Percentiles rank a stretch among this genome's conserved stretches.
These are phyloP conservation scores for Paecilomyces sp. DNA, from an alignment of 2,329 filamentous ascomycete genomes.

Conservation along the genomic window DNA sequence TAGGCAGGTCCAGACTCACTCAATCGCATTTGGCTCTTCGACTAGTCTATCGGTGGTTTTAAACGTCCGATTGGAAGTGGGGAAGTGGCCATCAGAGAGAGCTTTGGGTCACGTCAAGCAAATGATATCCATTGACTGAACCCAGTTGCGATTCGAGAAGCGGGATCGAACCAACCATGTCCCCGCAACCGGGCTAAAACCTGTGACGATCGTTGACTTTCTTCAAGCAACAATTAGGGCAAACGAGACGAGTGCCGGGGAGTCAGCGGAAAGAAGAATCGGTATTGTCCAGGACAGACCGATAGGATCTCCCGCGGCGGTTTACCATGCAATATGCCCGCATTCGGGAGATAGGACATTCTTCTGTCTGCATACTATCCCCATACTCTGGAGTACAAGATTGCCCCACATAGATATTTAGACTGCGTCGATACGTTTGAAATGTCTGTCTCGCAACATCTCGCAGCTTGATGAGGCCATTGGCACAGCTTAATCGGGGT, in stretches of 20 bases:
- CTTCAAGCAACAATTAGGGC: background rate
- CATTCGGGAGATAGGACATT: background rate
- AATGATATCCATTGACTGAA: background rate
- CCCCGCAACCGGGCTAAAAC: background rate
- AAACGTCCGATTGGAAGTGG: background rate
- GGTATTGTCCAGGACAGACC: background rate
- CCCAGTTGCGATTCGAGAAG: background rate
- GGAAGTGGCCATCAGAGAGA: background rate
- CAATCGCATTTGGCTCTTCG: conserved; percentile 20
- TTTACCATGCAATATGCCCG: background rate
- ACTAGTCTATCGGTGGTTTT: conserved; percentile 8
- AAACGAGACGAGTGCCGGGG: background rate
- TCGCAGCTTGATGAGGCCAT: background rate
- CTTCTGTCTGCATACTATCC: background rate
- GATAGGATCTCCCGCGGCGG: background rate
- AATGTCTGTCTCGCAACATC: background rate
- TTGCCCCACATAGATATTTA: background rate
- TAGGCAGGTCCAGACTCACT: background rate
- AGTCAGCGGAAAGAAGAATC: background rate
- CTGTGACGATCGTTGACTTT: background rate
- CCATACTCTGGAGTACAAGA: background rate
- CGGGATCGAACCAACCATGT: background rate
- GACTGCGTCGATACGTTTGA: background rate
- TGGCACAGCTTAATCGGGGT: background rate
- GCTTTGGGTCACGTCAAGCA: background rate